These are phyloP conservation scores for Vitis hybrid DNA, from an alignment of 177 flowering plant genomes.

Conservation along the genomic window DNA sequence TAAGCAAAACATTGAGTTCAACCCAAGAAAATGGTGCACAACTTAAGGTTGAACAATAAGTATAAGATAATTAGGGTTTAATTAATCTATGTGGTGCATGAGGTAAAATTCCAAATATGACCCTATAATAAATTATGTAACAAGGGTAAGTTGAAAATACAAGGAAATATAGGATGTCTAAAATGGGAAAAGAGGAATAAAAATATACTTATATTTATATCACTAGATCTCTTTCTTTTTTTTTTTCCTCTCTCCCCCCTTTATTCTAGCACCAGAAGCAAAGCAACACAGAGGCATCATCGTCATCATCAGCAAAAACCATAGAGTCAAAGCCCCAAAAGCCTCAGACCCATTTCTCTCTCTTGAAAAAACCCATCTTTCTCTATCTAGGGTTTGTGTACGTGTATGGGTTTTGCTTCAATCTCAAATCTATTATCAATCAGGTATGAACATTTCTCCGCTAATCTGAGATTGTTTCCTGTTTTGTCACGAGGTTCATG, in stretches of 20 bases:
- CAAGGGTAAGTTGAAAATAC: too few species aligned
- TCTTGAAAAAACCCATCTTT: not conserved
- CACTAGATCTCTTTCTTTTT: too few species aligned
- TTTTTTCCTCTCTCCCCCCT: not conserved
- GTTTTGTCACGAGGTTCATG: constrained; percentile 1
- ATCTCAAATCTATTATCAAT: not conserved
- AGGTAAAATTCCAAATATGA: too few species aligned
- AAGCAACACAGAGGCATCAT: constrained; percentile 23
- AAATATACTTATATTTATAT: too few species aligned
- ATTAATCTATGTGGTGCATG: too few species aligned
- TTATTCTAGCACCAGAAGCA: constrained; percentile 29
- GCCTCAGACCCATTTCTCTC: constrained; percentile 1
- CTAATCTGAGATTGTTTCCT: not conserved
- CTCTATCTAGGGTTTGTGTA: not conserved
- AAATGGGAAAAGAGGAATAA: too few species aligned
- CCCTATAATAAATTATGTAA: too few species aligned
- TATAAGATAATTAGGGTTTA: too few species aligned
- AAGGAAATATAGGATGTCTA: too few species aligned
- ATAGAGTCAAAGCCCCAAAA: constrained; percentile 31
- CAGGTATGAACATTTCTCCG: not conserved
- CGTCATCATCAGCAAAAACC: constrained; percentile 36
- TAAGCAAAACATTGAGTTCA: too few species aligned
- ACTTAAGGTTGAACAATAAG: too few species aligned
- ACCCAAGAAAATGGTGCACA: too few species aligned
- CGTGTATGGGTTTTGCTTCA: not conserved